Percentiles rank a stretch among this genome's conserved stretches.
Evolutionary conservation across 805 yeast species (phyloP).

Genomic region (Schwanniomyces sp.): DNA sequence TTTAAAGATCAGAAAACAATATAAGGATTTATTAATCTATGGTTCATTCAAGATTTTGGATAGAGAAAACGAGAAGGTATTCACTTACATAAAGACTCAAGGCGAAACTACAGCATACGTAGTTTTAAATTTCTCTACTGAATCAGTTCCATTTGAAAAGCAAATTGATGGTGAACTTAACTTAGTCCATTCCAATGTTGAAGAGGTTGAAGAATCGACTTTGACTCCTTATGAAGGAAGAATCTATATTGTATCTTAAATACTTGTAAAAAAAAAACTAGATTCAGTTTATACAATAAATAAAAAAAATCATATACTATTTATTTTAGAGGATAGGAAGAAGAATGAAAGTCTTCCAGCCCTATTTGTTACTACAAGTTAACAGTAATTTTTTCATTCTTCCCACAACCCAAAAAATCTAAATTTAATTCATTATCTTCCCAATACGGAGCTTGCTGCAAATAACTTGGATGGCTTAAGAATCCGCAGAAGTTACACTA

Average conservation of each 20-base stretch:
- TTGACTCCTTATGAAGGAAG: constrained; percentile 49
- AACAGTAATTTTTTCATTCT: too few relatives aligned
- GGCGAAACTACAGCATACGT: constrained; percentile 33
- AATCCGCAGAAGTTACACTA: too few relatives aligned
- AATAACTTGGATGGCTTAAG: too few relatives aligned
- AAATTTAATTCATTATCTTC: too few relatives aligned
- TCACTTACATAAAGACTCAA: constrained; percentile 40
- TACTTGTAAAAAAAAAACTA: too few relatives aligned
- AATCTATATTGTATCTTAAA: constrained; percentile 20
- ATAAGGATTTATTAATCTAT: constrained; percentile 44
- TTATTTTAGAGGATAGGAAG: too few relatives aligned
- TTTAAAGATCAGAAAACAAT: constrained; percentile 41
- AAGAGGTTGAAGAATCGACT: constrained; percentile 16
- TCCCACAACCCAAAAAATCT: too few relatives aligned
- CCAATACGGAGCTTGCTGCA: too few relatives aligned
- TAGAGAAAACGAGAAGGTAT: constrained; percentile 38
- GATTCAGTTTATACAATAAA: too few relatives aligned
- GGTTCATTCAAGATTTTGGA: constrained; percentile 49
- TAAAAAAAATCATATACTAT: too few relatives aligned
- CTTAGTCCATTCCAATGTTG: constrained; percentile 32
- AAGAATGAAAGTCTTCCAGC: too few relatives aligned
- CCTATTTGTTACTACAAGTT: too few relatives aligned
- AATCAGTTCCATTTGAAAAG: constrained; percentile 27
- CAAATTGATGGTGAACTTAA: constrained; percentile 25
- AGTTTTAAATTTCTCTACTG: constrained; percentile 44